phyloP scores from a whole-genome alignment of 164 flowering plant genomes.

The Tetrastigma voinierianum region DNA sequence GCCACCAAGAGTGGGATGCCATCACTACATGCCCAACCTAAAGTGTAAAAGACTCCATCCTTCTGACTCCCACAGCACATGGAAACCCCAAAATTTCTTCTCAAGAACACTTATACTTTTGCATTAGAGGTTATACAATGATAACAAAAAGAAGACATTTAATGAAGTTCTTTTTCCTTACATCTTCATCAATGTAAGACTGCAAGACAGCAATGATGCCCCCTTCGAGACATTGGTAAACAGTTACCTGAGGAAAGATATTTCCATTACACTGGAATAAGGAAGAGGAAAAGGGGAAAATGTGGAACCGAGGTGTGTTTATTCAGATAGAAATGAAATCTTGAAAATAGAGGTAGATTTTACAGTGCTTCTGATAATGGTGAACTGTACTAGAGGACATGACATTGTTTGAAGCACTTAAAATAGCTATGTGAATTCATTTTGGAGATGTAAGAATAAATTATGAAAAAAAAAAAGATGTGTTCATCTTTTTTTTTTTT shows the following conservation, averaged over 20 bases:
- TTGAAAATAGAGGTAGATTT: too few relatives aligned
- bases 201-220: slow-evolving; percentile 83
- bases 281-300: too few relatives aligned
- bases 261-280: too few relatives aligned
- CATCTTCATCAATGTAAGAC: slow-evolving; percentile 91
- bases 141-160: neutral
- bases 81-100: slow-evolving; percentile 18
- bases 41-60: slow-evolving; percentile 95
- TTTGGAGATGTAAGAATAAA: too few relatives aligned
- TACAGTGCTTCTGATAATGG: too few relatives aligned
- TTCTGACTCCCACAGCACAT: slow-evolving; percentile 70
- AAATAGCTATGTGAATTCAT: too few relatives aligned
- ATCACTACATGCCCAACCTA: slow-evolving; percentile 91
- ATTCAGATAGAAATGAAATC: too few relatives aligned
- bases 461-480: too few relatives aligned
- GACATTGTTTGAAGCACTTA: too few relatives aligned
- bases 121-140: neutral
- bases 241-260: slow-evolving; percentile 59
- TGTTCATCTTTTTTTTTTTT: too few relatives aligned
- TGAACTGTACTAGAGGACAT: too few relatives aligned
- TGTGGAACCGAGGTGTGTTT: too few relatives aligned
- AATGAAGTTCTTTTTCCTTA: slow-evolving; percentile 26
- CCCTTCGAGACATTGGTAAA: slow-evolving; percentile 89
- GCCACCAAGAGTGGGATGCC: slow-evolving; percentile 80
- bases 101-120: neutral